A percentile compares a stretch with the other conserved stretches of the same genome.
These are phyloP conservation scores for Coemansia javaensis DNA, from an alignment of 192 early-diverging fungal genomes.

Conservation along the genomic window DNA sequence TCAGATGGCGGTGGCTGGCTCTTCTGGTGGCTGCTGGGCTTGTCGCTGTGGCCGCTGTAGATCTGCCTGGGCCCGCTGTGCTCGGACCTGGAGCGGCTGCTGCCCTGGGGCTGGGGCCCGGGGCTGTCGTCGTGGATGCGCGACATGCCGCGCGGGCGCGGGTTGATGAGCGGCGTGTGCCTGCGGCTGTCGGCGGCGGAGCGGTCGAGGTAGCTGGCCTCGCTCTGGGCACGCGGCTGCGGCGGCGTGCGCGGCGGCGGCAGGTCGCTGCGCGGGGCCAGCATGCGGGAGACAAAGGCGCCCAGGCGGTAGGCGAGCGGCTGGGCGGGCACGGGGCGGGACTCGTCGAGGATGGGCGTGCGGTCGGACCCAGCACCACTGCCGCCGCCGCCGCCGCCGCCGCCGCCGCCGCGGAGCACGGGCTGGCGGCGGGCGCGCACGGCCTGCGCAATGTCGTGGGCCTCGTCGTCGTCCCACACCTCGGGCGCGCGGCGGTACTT, in stretches of 20 bases:
- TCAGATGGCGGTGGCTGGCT: too few relatives aligned
- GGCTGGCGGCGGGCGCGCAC: slow-evolving; percentile 21
- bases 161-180: slow-evolving; percentile 10
- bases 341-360: background rate
- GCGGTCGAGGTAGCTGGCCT: slow-evolving; percentile 15
- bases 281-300: slow-evolving; percentile 11
- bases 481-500: slow-evolving; percentile 43
- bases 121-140: slow-evolving; percentile 8
- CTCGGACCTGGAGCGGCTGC: too few relatives aligned
- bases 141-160: slow-evolving; percentile 16
- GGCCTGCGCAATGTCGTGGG: slow-evolving; percentile 29
- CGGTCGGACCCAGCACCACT: background rate
- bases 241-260: too few relatives aligned
- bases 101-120: too few relatives aligned
- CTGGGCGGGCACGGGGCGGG: background rate
- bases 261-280: slow-evolving; percentile 7
- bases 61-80: background rate
- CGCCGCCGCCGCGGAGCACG: slow-evolving; percentile 14
- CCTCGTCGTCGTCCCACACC: slow-evolving; percentile 50
- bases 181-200: slow-evolving; percentile 7
- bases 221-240: slow-evolving; percentile 5
- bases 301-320: slow-evolving; percentile 28
- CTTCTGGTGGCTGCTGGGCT: too few relatives aligned
- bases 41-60: background rate
- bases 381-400: slow-evolving; percentile 2